Base-by-base conservation (phyloP, 208 protist species). In the Wallacemonas collosoma region DNA sequence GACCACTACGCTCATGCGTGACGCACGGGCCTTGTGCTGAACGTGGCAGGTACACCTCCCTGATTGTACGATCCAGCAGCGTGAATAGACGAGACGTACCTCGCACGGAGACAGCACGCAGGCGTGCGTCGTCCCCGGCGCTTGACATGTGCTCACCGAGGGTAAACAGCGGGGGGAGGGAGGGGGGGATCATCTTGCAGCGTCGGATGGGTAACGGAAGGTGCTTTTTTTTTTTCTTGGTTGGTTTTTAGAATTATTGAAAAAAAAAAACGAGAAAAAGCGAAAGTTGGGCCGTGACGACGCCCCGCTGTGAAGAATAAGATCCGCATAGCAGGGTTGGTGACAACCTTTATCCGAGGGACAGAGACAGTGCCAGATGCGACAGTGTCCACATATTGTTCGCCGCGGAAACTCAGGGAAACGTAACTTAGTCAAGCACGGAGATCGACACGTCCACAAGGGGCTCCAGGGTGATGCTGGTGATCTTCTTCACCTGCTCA, bases 401-500 rank as follows among this genome's bases (percentile, higher is more conserved):
- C 26, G 26, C 26, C 26, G 26, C 26, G 26, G 26, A 26, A 26
- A 26, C 26, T 45, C 15, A 65, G 14, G 44, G 63, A 50, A 51
- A 57, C 9, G 35, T 43, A 9, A 6, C 45, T 56, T 55, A 56
- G 54, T 63, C 68, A 15, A 73, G 60, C 41, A 65, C 60, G 60
- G 41, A 93, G 81, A 98, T 93, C 50, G 85, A 82, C 61, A 98
- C 87, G 66, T 96, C 89, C 68, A 98, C 94, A 54, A 90, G 90
- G 39, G 91, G 68, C 70, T 95, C 94, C 47, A 98, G 89, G 58
- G 64, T 90, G 89, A 97, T 93, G 77, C 85, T 87, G 62, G 94
- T 93, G 82, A 98, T 98, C 83, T 93, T 88, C 82, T 95, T 94
- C 58, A 98, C 89, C 73, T 92, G 74, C 73, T 93, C 88, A 64